Conservation (phyloP, 345 rosid genomes). For the Jatropha curcas region DNA sequence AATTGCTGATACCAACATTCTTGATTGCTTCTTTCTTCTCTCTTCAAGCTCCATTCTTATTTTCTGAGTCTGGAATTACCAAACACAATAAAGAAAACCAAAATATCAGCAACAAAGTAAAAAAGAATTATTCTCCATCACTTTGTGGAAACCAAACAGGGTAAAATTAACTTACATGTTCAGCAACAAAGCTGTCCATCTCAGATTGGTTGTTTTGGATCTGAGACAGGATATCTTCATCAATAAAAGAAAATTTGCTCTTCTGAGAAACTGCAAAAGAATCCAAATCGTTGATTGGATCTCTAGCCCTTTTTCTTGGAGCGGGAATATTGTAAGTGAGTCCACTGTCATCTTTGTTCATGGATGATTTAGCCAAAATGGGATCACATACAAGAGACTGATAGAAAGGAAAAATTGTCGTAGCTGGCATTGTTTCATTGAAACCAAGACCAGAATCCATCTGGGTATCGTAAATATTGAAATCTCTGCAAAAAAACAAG, state of each 20-base stretch:
- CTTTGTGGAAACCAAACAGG: not conserved
- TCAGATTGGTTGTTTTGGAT: slow-evolving; percentile 63
- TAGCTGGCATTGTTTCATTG: slow-evolving; percentile 27
- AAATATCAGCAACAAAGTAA: not conserved
- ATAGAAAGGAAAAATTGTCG: slow-evolving; percentile 24
- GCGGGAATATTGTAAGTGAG: slow-evolving; percentile 50
- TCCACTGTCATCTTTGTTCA: slow-evolving; percentile 50
- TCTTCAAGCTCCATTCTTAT: slow-evolving; percentile 62
- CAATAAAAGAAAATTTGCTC: slow-evolving; percentile 40
- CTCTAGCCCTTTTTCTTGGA: slow-evolving; percentile 49
- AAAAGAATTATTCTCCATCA: not conserved
- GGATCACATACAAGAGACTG: slow-evolving; percentile 46
- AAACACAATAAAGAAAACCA: not conserved
- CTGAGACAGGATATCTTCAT: slow-evolving; percentile 39
- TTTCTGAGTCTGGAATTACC: slow-evolving; percentile 46
- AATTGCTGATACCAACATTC: slow-evolving; percentile 43
- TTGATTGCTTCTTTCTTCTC: slow-evolving; percentile 56
- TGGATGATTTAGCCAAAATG: slow-evolving; percentile 30
- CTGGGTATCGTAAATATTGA: slow-evolving; percentile 42
- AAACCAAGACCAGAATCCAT: slow-evolving; percentile 37
- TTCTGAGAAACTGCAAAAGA: slow-evolving; percentile 36
- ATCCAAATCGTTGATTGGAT: slow-evolving; percentile 34
- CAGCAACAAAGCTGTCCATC: slow-evolving; percentile 52
- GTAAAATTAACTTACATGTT: slow-evolving; percentile 40
- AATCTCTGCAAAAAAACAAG: slow-evolving; percentile 40